Conservation (phyloP, 2,329 filamentous ascomycete genomes). For the Aspergillus calidoustus region DNA sequence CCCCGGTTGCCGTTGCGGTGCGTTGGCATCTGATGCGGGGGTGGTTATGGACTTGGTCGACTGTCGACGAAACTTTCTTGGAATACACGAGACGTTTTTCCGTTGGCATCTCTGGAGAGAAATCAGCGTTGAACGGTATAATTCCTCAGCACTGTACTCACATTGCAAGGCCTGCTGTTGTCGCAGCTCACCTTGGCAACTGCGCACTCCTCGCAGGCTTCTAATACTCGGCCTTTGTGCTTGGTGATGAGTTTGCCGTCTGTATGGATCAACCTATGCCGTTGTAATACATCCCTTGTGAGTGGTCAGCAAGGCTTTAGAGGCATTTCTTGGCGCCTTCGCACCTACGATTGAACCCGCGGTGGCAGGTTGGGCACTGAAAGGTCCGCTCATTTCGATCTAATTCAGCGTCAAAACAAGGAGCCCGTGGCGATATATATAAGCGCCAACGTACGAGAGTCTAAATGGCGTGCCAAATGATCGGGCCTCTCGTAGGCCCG, state of each 20-base stretch:
- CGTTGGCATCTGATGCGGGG: not conserved
- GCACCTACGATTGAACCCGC: slow-evolving; percentile 12
- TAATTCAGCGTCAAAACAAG: not conserved
- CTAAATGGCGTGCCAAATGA: slow-evolving; percentile 10
- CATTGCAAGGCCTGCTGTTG: slow-evolving; percentile 4
- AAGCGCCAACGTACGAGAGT: not conserved
- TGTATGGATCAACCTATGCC: slow-evolving; percentile 4
- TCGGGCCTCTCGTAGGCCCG: slow-evolving; percentile 11
- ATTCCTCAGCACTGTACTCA: not conserved
- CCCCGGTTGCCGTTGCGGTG: not conserved
- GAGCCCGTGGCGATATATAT: not conserved
- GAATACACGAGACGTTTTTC: not conserved
- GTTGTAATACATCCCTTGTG: slow-evolving; percentile 7
- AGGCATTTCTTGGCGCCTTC: not conserved
- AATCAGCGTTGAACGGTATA: not conserved
- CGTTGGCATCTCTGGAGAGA: not conserved
- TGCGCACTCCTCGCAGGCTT: slow-evolving; percentile 9
- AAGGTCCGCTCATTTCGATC: slow-evolving; percentile 10
- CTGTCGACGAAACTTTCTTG: not conserved
- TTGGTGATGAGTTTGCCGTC: not conserved
- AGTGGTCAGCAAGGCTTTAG: not conserved
- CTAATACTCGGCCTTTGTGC: not conserved
- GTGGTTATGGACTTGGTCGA: not conserved
- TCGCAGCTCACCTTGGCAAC: slow-evolving; percentile 11
- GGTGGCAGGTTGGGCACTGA: slow-evolving; percentile 8